Percentiles rank a stretch among this genome's conserved stretches.
These are phyloP conservation scores for Astrothelium subdiscretum DNA, from an alignment of 495 filamentous ascomycete genomes.

Conservation along the genomic window DNA sequence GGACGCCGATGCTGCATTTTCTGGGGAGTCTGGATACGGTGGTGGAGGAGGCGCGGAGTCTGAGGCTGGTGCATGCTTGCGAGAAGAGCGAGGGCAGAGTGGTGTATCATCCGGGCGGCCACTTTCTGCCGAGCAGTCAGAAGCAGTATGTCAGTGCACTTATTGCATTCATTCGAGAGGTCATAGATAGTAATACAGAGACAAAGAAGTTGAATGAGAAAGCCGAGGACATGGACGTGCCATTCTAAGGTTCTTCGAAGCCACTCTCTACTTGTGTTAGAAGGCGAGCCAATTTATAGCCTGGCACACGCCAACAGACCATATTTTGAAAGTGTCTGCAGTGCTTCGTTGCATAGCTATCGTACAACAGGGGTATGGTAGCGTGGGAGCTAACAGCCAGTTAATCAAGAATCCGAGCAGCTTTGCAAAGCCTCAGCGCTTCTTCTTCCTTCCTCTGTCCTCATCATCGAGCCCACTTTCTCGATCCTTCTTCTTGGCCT, in stretches of 20 bases:
- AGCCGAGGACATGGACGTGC: slow-evolving; percentile 56
- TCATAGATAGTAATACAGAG: slow-evolving; percentile 29
- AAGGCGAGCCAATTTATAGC: background rate
- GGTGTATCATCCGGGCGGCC: slow-evolving; percentile 81
- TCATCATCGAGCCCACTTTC: slow-evolving; percentile 65
- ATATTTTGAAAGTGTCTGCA: background rate
- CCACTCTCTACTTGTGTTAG: too few species aligned
- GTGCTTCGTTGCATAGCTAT: background rate
- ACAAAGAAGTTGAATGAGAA: slow-evolving; percentile 30
- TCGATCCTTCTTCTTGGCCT: slow-evolving; percentile 77
- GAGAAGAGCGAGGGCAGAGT: slow-evolving; percentile 44
- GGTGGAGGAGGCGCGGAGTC: slow-evolving; percentile 63
- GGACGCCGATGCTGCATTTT: slow-evolving; percentile 71
- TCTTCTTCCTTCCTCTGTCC: slow-evolving; percentile 47
- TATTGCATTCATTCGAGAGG: slow-evolving; percentile 60
- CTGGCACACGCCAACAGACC: background rate
- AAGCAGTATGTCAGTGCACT: slow-evolving; percentile 68
- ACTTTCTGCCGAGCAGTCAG: slow-evolving; percentile 69
- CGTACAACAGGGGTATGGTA: background rate
- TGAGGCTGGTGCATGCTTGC: slow-evolving; percentile 56
- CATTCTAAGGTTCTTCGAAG: slow-evolving; percentile 36
- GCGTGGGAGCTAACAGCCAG: background rate
- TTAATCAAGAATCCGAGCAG: background rate
- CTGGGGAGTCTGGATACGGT: slow-evolving; percentile 79
- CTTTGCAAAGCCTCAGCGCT: background rate